Conservation (phyloP, 2,329 filamentous ascomycete genomes). For the Acephala macrosclerotiorum region DNA sequence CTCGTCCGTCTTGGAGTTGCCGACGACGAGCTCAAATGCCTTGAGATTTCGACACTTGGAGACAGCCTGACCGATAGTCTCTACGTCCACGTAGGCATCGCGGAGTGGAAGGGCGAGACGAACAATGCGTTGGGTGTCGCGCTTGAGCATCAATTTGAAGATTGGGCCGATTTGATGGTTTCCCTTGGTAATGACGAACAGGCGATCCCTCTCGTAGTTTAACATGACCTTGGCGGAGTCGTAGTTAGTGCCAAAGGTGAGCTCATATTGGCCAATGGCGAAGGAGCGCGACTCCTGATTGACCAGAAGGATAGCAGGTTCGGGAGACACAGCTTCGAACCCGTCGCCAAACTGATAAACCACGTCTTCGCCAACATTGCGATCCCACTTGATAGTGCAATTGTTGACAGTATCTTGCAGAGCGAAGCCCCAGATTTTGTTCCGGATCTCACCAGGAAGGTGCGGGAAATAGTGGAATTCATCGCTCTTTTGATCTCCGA, state of each 20-base stretch:
- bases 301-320: constrained; percentile 13
- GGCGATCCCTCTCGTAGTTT: constrained; percentile 26
- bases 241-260: constrained; percentile 4
- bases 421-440: constrained; percentile 26
- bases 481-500: neutral
- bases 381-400: constrained; percentile 2
- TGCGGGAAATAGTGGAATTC: constrained; percentile 15
- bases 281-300: constrained; percentile 13
- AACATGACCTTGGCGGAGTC: neutral
- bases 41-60: neutral
- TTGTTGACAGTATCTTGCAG: neutral
- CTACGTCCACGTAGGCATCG: neutral
- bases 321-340: neutral
- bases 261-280: neutral
- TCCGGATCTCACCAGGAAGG: constrained; percentile 26
- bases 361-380: neutral
- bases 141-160: constrained; percentile 1
- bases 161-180: constrained; percentile 9
- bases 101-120: neutral
- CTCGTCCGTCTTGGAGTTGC: neutral
- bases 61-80: neutral
- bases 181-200: constrained; percentile 25
- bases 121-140: neutral
- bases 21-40: neutral
- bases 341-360: neutral